Evolutionary conservation across 140 eudicot genomes (phyloP).

Genomic region (Flaveria floridana): DNA sequence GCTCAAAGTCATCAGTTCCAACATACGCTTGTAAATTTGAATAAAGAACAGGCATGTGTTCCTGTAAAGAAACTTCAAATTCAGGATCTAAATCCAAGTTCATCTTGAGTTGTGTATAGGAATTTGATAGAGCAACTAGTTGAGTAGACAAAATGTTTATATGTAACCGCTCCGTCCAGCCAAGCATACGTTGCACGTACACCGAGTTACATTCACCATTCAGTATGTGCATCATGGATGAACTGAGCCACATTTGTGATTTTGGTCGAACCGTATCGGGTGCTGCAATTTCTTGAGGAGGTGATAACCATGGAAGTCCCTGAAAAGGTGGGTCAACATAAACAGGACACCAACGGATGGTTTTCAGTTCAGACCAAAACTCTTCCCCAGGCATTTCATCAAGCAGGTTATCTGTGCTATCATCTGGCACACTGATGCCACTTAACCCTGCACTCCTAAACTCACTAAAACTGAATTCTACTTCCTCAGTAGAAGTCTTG

Average conservation of each 20-base stretch:
- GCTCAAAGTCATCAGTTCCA: slow-evolving; percentile 47
- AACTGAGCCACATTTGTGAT: slow-evolving; percentile 86
- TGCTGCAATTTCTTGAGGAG: slow-evolving; percentile 59
- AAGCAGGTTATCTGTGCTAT: slow-evolving; percentile 40
- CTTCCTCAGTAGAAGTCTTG: slow-evolving; percentile 53
- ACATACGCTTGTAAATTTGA: slow-evolving; percentile 68
- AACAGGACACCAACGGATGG: slow-evolving; percentile 88
- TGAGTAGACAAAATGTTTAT: slow-evolving; percentile 60
- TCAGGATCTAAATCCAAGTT: slow-evolving; percentile 41
- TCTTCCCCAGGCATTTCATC: slow-evolving; percentile 62
- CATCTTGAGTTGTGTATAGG: slow-evolving; percentile 51
- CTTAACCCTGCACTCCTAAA: slow-evolving; percentile 30
- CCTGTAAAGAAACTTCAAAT: slow-evolving; percentile 62
- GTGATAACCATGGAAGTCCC: slow-evolving; percentile 86
- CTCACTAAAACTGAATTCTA: slow-evolving; percentile 33
- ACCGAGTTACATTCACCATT: slow-evolving; percentile 69
- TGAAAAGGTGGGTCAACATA: slow-evolving; percentile 65
- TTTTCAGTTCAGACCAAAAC: slow-evolving; percentile 77
- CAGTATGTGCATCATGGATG: slow-evolving; percentile 75
- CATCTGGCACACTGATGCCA: slow-evolving; percentile 24
- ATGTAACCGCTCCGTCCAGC: slow-evolving; percentile 72
- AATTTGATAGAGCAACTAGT: slow-evolving; percentile 58
- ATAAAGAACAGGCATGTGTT: slow-evolving; percentile 60
- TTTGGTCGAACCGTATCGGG: slow-evolving; percentile 75
- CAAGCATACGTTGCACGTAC: slow-evolving; percentile 63